These are phyloP conservation scores for Teunomyces lycoperdinae DNA, from an alignment of 805 yeast species.

Conservation along the genomic window DNA sequence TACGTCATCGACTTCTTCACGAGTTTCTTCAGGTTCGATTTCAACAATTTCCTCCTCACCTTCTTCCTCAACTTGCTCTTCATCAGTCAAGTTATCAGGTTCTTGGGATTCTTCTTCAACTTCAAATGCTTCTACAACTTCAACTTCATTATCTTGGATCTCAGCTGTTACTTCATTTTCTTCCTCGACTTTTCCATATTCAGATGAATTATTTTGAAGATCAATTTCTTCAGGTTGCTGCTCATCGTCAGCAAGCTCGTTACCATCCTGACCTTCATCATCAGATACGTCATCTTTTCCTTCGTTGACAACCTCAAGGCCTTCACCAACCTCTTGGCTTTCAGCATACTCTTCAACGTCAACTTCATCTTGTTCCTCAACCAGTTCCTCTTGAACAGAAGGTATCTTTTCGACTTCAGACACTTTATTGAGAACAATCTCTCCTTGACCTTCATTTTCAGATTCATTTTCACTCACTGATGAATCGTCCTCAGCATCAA, in stretches of 20 bases:
- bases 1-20: not conserved
- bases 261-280: not conserved
- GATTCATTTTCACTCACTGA: not conserved
- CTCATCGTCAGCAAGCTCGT: too few species aligned
- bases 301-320: too few species aligned
- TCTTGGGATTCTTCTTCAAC: not conserved
- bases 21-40: not conserved
- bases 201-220: not conserved
- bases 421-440: too few species aligned
- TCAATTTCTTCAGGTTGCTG: not conserved
- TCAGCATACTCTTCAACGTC: too few species aligned
- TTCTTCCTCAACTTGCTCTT: not conserved
- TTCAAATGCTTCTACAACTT: not conserved
- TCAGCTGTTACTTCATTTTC: conserved; percentile 1
- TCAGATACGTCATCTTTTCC: not conserved
- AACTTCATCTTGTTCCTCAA: too few species aligned
- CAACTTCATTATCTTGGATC: not conserved
- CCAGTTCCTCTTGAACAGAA: too few species aligned
- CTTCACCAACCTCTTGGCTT: too few species aligned
- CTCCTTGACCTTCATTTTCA: not conserved
- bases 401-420: too few species aligned
- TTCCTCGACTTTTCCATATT: not conserved
- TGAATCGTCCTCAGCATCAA: not conserved
- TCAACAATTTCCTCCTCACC: not conserved
- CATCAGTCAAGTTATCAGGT: not conserved